A percentile compares a stretch with the other conserved stretches of the same genome.
Evolutionary conservation across 1,139 yeast species (phyloP).

Genomic region (Taphrina betulina): DNA sequence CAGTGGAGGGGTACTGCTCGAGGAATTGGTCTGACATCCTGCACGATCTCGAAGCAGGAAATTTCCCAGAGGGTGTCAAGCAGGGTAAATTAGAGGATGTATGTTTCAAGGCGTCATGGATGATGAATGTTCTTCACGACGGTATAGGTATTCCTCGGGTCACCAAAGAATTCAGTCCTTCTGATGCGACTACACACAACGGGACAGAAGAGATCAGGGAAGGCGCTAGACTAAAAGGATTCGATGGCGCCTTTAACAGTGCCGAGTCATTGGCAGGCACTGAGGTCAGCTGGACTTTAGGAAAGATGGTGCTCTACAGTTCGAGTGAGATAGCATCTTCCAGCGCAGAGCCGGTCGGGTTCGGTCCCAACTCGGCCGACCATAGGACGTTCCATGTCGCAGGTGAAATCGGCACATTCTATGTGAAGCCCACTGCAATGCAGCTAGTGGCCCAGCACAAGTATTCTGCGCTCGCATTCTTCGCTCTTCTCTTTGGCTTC

Average conservation of each 20-base stretch:
- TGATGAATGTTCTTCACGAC: slow-evolving; percentile 65
- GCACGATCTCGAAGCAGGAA: slow-evolving; percentile 42
- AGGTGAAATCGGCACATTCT: slow-evolving; percentile 7
- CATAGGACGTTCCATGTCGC: slow-evolving; percentile 20
- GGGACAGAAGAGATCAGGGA: slow-evolving; percentile 41
- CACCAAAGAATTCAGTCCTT: slow-evolving; percentile 22
- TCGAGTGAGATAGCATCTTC: slow-evolving; percentile 44
- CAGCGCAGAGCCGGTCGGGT: slow-evolving; percentile 49
- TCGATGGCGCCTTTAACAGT: slow-evolving; percentile 54
- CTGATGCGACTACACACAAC: slow-evolving; percentile 15
- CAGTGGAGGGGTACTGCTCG: slow-evolving; percentile 52
- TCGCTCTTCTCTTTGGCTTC: neutral
- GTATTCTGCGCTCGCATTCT: slow-evolving; percentile 2
- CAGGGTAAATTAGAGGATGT: slow-evolving; percentile 52
- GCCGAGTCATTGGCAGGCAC: slow-evolving; percentile 64
- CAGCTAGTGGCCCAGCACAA: neutral
- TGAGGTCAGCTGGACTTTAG: slow-evolving; percentile 80
- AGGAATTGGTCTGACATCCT: slow-evolving; percentile 51
- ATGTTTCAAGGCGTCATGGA: slow-evolving; percentile 73
- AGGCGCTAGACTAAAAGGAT: slow-evolving; percentile 37
- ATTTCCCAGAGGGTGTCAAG: slow-evolving; percentile 44
- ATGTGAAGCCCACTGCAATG: neutral
- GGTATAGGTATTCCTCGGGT: slow-evolving; percentile 65
- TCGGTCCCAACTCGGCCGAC: slow-evolving; percentile 48
- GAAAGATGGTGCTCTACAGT: slow-evolving; percentile 68